Conservation (phyloP, 148 eudicot species). For the Cornus florida region DNA sequence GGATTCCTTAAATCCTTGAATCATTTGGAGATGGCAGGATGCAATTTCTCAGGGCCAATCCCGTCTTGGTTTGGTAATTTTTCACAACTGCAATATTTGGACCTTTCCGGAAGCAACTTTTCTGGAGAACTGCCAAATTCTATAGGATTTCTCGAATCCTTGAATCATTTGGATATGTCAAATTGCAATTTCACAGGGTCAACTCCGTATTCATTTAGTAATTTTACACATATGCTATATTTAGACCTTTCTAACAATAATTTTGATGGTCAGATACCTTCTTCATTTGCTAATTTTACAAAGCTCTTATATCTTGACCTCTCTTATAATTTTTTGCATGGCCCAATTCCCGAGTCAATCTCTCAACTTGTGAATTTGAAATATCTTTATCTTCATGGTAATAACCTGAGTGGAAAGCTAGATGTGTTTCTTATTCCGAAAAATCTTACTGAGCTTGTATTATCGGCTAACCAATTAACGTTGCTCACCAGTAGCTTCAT, state of each 20-base stretch:
- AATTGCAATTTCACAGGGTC: too few relatives aligned
- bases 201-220: too few relatives aligned
- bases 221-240: too few relatives aligned
- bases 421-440: slow-evolving; percentile 4
- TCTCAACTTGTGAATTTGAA: slow-evolving; percentile 6
- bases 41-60: too few relatives aligned
- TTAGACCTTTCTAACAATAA: not conserved
- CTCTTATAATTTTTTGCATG: slow-evolving; percentile 13
- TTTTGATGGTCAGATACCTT: slow-evolving; percentile 13
- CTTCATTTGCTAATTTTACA: slow-evolving; percentile 14
- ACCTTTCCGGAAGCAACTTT: too few relatives aligned
- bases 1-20: too few relatives aligned
- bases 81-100: too few relatives aligned
- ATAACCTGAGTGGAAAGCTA: slow-evolving; percentile 2
- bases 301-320: not conserved
- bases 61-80: too few relatives aligned
- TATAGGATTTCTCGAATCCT: too few relatives aligned
- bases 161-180: too few relatives aligned
- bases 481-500: not conserved
- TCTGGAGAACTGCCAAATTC: too few relatives aligned
- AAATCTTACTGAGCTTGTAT: not conserved
- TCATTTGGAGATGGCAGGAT: too few relatives aligned
- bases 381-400: not conserved
- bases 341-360: slow-evolving; percentile 8
- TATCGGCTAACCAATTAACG: not conserved